A percentile compares a stretch with the other conserved stretches of the same genome.
phyloP scores from a whole-genome alignment of 306 rosid genomes.

The Abrus pulchellus region DNA sequence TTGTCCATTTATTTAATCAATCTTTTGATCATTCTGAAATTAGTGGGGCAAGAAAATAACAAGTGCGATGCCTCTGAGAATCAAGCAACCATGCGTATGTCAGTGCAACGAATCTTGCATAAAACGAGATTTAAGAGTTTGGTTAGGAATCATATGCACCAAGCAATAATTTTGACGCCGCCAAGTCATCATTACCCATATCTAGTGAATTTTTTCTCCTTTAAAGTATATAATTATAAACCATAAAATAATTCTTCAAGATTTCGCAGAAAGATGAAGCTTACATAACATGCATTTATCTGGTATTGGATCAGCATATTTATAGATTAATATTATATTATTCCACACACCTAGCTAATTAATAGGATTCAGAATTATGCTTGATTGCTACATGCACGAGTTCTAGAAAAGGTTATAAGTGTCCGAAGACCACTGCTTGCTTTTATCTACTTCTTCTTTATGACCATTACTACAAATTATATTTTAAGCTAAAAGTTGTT shows the following conservation, averaged over 20 bases:
- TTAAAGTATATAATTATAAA: not conserved
- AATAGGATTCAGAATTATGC: conserved; percentile 40
- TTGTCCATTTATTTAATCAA: not conserved
- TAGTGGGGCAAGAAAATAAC: conserved; percentile 42
- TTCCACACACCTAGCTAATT: conserved; percentile 6
- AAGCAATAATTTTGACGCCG: conserved; percentile 50
- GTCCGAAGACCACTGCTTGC: conserved; percentile 40
- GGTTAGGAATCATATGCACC: conserved; percentile 48
- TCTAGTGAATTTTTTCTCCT: conserved; percentile 28
- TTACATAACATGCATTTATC: conserved; percentile 24
- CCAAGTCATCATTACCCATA: conserved; percentile 47
- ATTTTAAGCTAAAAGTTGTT: conserved; percentile 60
- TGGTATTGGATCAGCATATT: conserved; percentile 23
- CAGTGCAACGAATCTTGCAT: conserved; percentile 45
- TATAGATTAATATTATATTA: not conserved
- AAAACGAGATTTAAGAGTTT: conserved; percentile 29
- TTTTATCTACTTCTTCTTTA: conserved; percentile 44
- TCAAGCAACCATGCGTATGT: conserved; percentile 37
- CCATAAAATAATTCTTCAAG: conserved; percentile 20
- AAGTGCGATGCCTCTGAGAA: conserved; percentile 44
- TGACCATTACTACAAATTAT: conserved; percentile 42
- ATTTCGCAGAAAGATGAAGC: conserved; percentile 30
- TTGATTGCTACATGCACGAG: conserved; percentile 42
- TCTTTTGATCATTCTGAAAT: conserved; percentile 38
- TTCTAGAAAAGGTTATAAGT: conserved; percentile 33